Evolutionary conservation across 2,329 filamentous ascomycete genomes (phyloP), one percentile per base, ranked within the genome.

Genomic region (Epichloe baconii): DNA sequence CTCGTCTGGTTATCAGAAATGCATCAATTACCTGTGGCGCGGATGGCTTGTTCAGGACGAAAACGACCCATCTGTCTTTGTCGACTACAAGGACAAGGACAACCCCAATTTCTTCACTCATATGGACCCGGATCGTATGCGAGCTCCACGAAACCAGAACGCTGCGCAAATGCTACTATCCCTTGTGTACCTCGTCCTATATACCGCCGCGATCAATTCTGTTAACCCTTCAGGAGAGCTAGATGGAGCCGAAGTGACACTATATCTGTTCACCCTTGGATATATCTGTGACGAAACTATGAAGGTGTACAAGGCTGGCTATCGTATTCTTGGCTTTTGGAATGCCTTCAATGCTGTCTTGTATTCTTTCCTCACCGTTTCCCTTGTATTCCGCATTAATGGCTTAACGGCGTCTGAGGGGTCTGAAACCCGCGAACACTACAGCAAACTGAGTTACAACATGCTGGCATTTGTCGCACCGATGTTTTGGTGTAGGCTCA

Each of bases 21-120:
- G 91, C 64, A 88, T 97, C 61, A 80, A 77, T 55, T 88, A 94
- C 63, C 81, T 98, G 8, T 98, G 93, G 93, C 81, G 82, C 55
- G 93, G 93, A 21, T 98, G 93, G 93, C 74, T 97, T 8, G 83
- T 95, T n/a, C 93, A 98, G 65, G 88, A 96, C 58, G 89, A 96
- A 59, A 77, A 90, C 47, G 90, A 97, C 59, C 86, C 91, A 0
- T 82, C 83, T n/a, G 82, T 82, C 49, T 98, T 98, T 64, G 78
- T 96, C 50, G 84, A 90, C 62, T 98, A 94, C 72, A 80, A 83
- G 58, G 76, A 88, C 53, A 88, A 88, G 64, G 87, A 84, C 53
- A 86, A 90, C 64, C 82, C 81, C 1, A 77, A 74, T 44, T 94
- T 93, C 67, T 79, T 84, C 71, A 72, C 78, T 1, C 93, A 98